Percentiles rank a stretch among this genome's conserved stretches.
phyloP scores from a whole-genome alignment of 371 early-diverging fungal species.

The Zychaea mexicana region DNA sequence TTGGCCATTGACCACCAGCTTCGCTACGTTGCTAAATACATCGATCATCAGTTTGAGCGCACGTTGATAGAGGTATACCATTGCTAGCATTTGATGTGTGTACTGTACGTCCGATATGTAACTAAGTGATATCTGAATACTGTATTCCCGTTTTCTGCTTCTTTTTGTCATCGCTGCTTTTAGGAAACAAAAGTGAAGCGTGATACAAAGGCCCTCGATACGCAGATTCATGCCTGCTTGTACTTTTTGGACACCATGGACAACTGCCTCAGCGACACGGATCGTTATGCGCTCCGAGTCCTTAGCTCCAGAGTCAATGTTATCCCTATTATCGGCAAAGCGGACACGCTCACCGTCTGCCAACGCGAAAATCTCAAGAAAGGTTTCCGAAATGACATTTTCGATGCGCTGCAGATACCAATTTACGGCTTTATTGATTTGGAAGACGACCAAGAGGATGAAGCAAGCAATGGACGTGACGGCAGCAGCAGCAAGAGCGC shows the following conservation, averaged over 20 bases:
- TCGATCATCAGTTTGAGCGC: slow-evolving; percentile 76
- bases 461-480: slow-evolving; percentile 4
- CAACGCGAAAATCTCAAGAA: slow-evolving; percentile 85
- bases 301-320: slow-evolving; percentile 88
- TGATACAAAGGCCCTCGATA: slow-evolving; percentile 75
- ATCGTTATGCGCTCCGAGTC: slow-evolving; percentile 83
- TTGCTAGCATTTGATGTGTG: too few relatives aligned
- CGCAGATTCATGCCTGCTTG: slow-evolving; percentile 93
- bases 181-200: slow-evolving; percentile 70
- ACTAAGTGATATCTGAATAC: too few relatives aligned
- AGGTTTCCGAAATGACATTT: slow-evolving; percentile 61
- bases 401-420: slow-evolving; percentile 55
- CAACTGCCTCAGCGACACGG: slow-evolving; percentile 70
- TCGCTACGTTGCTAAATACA: slow-evolving; percentile 52
- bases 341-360: slow-evolving; percentile 89
- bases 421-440: slow-evolving; percentile 68
- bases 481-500: slow-evolving; percentile 10
- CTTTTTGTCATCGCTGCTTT: too few relatives aligned
- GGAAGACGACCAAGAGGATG: slow-evolving; percentile 51
- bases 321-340: slow-evolving; percentile 97
- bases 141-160: too few relatives aligned
- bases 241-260: slow-evolving; percentile 90
- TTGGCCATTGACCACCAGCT: slow-evolving; percentile 50
- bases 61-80: slow-evolving; percentile 70
- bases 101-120: too few relatives aligned